These are phyloP conservation scores for Solanum peruvianum DNA, from an alignment of 257 asterid species.

Conservation along the genomic window DNA sequence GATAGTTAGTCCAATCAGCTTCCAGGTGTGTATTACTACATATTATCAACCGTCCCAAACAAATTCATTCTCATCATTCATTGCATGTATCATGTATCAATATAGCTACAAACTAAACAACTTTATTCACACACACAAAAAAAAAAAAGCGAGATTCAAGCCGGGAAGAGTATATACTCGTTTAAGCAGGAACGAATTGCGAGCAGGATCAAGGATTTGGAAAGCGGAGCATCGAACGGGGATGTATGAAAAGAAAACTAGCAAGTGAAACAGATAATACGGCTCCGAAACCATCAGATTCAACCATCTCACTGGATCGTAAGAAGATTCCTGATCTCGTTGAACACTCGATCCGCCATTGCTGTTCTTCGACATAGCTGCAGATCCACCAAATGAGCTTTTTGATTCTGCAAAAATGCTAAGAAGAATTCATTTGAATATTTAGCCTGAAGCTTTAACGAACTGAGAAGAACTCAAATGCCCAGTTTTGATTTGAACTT, in stretches of 20 bases:
- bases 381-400: not conserved
- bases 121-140: not conserved
- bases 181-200: constrained; percentile 57
- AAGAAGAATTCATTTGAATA: not conserved
- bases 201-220: constrained; percentile 38
- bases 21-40: not conserved
- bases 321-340: not conserved
- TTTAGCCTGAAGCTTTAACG: not conserved
- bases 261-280: constrained; percentile 51
- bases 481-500: not conserved
- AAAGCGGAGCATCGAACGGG: constrained; percentile 66
- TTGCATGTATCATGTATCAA: not conserved
- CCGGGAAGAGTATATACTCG: constrained; percentile 25
- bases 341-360: constrained; percentile 7
- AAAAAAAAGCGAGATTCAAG: not conserved
- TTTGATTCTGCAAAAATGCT: not conserved
- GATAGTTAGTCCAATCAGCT: not conserved
- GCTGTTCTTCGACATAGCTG: constrained; percentile 19
- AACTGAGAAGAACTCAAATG: not conserved
- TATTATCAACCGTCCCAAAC: not conserved
- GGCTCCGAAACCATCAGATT: constrained; percentile 61
- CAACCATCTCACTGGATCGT: constrained; percentile 27
- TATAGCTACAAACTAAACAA: not conserved
- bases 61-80: not conserved
- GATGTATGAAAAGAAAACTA: constrained; percentile 72